phyloP scores from a whole-genome alignment of 176 grass and related monocot species.

The Puya raimondii region DNA sequence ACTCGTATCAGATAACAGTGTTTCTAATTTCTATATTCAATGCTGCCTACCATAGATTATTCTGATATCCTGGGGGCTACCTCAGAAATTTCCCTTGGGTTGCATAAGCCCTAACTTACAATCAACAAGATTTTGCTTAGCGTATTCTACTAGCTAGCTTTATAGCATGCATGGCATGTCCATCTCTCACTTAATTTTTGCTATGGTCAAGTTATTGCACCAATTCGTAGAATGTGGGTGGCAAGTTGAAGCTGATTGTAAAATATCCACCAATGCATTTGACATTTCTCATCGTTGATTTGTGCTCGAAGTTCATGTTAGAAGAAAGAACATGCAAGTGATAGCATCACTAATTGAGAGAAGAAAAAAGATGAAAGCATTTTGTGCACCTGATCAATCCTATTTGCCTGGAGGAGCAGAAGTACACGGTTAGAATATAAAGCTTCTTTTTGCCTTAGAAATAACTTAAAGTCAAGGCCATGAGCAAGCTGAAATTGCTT shows the following conservation, averaged over 20 bases:
- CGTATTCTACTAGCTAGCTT: background rate
- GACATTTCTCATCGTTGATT: background rate
- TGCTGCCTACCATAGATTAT: too few relatives aligned
- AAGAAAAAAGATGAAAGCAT: background rate
- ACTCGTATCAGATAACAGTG: too few relatives aligned
- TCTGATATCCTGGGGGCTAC: too few relatives aligned
- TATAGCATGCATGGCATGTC: slow-evolving; percentile 3
- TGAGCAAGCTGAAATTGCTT: slow-evolving; percentile 59
- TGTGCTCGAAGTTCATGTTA: background rate
- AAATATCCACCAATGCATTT: background rate
- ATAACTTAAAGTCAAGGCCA: slow-evolving; percentile 66
- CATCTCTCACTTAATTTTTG: background rate
- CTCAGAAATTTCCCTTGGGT: too few relatives aligned
- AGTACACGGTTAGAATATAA: slow-evolving; percentile 64
- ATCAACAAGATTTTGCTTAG: too few relatives aligned
- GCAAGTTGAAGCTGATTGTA: too few relatives aligned
- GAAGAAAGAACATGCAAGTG: slow-evolving; percentile 9
- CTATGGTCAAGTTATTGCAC: too few relatives aligned
- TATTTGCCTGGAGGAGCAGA: slow-evolving; percentile 79
- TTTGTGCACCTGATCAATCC: slow-evolving; percentile 61
- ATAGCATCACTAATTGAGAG: background rate
- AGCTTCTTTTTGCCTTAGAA: slow-evolving; percentile 63
- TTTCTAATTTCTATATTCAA: too few relatives aligned
- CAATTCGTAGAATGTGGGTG: too few relatives aligned
- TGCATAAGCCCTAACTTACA: too few relatives aligned